Percentiles rank a stretch among this genome's conserved stretches.
phyloP scores from a whole-genome alignment of 805 yeast genomes.

The Candida germanica region DNA sequence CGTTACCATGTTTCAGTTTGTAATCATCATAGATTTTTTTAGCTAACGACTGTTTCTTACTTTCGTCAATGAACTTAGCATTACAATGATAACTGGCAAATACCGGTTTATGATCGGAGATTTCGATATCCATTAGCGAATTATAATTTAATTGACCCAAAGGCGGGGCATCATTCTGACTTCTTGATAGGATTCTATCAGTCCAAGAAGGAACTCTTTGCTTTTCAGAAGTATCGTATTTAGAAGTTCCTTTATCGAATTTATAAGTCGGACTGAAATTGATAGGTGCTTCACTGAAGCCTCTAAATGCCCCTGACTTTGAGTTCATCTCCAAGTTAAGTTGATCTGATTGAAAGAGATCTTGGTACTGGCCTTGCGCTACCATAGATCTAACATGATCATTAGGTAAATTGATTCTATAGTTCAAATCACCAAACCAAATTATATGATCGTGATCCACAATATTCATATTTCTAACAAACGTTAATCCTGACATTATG shows the following conservation, averaged over 20 bases:
- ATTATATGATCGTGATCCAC: constrained; percentile 79
- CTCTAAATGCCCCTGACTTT: constrained; percentile 59
- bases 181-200: constrained; percentile 74
- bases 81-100: constrained; percentile 69
- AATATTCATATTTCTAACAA: constrained; percentile 68
- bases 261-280: constrained; percentile 89
- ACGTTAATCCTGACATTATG: constrained; percentile 70
- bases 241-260: constrained; percentile 77
- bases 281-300: constrained; percentile 73
- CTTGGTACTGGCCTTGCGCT: constrained; percentile 40
- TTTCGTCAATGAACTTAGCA: constrained; percentile 62
- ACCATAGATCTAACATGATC: constrained; percentile 68
- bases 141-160: constrained; percentile 67
- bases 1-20: constrained; percentile 26
- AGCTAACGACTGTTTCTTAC: constrained; percentile 25
- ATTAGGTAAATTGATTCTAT: constrained; percentile 67
- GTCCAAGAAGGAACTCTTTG: constrained; percentile 97
- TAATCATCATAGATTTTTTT: constrained; percentile 26
- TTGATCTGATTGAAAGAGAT: constrained; percentile 72
- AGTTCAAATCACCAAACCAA: constrained; percentile 96
- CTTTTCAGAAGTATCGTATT: constrained; percentile 87
- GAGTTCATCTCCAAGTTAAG: constrained; percentile 65
- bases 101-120: constrained; percentile 93
- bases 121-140: constrained; percentile 52
- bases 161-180: constrained; percentile 25